These are phyloP conservation scores for Aspergillus conjunctus DNA, from an alignment of 495 filamentous ascomycete species.

Conservation along the genomic window DNA sequence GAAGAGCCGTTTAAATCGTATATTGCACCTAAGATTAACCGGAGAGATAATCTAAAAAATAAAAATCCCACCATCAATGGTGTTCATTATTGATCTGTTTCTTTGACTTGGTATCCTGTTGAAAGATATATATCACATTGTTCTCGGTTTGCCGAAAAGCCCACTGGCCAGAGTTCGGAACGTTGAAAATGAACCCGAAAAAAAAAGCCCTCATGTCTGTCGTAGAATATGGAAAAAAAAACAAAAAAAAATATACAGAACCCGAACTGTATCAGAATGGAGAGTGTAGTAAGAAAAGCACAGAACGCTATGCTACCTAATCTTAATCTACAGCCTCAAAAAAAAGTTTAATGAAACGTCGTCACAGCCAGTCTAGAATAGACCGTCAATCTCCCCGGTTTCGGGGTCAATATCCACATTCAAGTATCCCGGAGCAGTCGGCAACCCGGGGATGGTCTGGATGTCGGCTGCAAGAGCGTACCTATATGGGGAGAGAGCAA, in stretches of 20 bases:
- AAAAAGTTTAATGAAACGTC: conserved; percentile 73
- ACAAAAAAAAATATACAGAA: neutral
- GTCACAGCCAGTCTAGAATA: conserved; percentile 72
- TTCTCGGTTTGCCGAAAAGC: neutral
- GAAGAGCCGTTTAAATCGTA: neutral
- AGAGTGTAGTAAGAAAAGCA: conserved; percentile 2
- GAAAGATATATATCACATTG: neutral
- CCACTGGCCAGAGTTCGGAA: neutral
- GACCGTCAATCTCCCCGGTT: conserved; percentile 92
- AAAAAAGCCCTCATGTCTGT: neutral
- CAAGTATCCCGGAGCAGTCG: conserved; percentile 92
- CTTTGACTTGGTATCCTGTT: neutral
- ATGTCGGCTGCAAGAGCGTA: conserved; percentile 97
- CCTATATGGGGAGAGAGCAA: conserved; percentile 36
- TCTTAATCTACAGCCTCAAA: neutral
- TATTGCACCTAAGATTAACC: neutral
- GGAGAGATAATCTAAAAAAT: neutral
- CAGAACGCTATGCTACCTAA: neutral
- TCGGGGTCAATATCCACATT: conserved; percentile 94
- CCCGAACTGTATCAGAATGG: conserved; percentile 1
- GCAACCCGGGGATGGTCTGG: conserved; percentile 94
- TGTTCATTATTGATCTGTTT: neutral
- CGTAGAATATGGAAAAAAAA: neutral
- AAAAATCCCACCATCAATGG: too few relatives aligned
- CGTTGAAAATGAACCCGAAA: conserved; percentile 5